A percentile compares a stretch with the other conserved stretches of the same genome.
Evolutionary conservation across 441 rosid species (phyloP).

Genomic region (Flueggea neowawraea): DNA sequence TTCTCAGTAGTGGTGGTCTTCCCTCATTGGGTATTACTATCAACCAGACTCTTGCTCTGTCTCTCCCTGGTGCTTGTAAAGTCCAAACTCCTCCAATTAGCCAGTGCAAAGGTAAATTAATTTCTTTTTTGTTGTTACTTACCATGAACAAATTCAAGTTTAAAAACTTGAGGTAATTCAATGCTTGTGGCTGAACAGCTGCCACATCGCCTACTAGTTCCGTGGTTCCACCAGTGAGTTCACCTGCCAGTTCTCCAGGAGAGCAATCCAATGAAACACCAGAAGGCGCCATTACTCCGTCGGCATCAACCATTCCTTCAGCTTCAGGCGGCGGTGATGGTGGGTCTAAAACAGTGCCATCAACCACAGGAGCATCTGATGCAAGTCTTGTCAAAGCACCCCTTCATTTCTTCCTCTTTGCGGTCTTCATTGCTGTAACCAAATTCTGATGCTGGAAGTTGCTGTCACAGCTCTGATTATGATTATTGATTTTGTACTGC

Average conservation of each 20-base stretch:
- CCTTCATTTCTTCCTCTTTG: conserved; percentile 10
- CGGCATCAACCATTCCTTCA: conserved; percentile 21
- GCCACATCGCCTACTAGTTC: conserved; percentile 22
- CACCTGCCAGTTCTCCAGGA: conserved; percentile 28
- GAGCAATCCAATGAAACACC: conserved; percentile 27
- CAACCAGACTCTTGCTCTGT: conserved; percentile 46
- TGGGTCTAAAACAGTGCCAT: conserved; percentile 36
- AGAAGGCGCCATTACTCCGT: conserved; percentile 15
- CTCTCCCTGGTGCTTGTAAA: conserved; percentile 47
- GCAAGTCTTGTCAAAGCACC: conserved; percentile 27
- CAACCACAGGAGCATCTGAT: conserved; percentile 17
- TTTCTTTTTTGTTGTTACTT: too few relatives aligned
- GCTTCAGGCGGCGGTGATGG: conserved; percentile 12
- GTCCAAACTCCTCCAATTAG: conserved; percentile 39
- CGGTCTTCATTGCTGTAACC: conserved; percentile 13
- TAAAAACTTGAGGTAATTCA: too few relatives aligned
- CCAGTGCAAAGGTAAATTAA: conserved; percentile 41
- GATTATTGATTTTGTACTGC: too few relatives aligned
- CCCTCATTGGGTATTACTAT: conserved; percentile 29
- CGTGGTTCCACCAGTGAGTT: conserved; percentile 18
- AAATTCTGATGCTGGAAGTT: too few relatives aligned
- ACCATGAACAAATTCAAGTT: too few relatives aligned
- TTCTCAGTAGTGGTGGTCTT: conserved; percentile 23
- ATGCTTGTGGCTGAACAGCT: conserved; percentile 5
- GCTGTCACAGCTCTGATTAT: too few relatives aligned